These are phyloP conservation scores for Lepidium didymum DNA, from an alignment of 345 rosid species.

Conservation along the genomic window DNA sequence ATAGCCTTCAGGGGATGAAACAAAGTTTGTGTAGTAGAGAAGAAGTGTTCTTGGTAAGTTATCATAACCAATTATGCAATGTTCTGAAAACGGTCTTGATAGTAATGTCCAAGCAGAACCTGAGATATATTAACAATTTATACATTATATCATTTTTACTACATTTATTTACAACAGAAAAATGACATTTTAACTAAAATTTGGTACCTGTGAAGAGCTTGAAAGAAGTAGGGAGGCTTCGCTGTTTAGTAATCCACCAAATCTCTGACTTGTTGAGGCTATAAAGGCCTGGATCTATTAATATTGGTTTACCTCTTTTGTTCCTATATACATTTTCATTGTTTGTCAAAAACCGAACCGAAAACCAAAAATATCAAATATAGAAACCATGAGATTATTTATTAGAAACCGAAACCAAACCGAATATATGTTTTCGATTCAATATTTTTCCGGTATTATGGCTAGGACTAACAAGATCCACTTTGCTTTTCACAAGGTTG, in stretches of 20 bases:
- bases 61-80: slow-evolving; percentile 74
- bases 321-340: slow-evolving; percentile 39
- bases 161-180: not conserved
- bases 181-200: not conserved
- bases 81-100: slow-evolving; percentile 85
- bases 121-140: slow-evolving; percentile 16
- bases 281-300: slow-evolving; percentile 83
- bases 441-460: no score
- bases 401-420: no score
- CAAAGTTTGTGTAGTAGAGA: slow-evolving; percentile 82
- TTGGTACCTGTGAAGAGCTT: slow-evolving; percentile 78
- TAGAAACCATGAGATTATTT: no score
- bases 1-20: slow-evolving; percentile 88
- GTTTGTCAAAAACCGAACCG: no score
- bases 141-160: not conserved
- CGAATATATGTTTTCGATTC: no score
- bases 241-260: slow-evolving; percentile 69
- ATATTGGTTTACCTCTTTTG: slow-evolving; percentile 77
- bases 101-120: slow-evolving; percentile 94
- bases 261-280: slow-evolving; percentile 73
- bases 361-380: no score
- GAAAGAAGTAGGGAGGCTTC: slow-evolving; percentile 86
- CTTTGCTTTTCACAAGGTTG: no score
- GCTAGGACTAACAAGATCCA: no score
- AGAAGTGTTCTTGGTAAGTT: slow-evolving; percentile 87